These are phyloP conservation scores for Termitomyces sp. DNA, from an alignment of 768 basidiomycete genomes.

Conservation along the genomic window DNA sequence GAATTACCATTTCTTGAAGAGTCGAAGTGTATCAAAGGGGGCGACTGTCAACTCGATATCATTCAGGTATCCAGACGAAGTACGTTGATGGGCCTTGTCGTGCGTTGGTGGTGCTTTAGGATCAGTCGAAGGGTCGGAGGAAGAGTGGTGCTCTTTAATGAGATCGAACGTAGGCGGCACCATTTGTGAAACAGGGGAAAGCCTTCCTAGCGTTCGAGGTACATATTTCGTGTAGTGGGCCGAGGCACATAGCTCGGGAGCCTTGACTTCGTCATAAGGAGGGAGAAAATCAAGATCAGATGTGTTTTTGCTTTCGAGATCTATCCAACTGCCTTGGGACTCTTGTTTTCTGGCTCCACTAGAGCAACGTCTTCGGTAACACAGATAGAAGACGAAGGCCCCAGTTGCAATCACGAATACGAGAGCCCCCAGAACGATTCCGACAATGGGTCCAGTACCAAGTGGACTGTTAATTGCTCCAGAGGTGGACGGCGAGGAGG, in stretches of 20 bases:
- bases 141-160: conserved; percentile 5
- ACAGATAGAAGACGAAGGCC: conserved; percentile 12
- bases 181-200: not conserved
- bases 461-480: not conserved
- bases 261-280: not conserved
- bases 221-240: conserved; percentile 7
- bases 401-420: conserved; percentile 9
- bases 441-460: conserved; percentile 16
- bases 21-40: not conserved
- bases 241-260: not conserved
- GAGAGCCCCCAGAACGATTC: conserved; percentile 15
- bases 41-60: not conserved
- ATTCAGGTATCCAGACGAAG: not conserved
- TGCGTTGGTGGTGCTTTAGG: too few species aligned
- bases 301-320: conserved; percentile 9
- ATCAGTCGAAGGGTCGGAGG: conserved; percentile 8
- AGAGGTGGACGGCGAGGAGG: not conserved
- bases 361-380: not conserved
- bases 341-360: not conserved
- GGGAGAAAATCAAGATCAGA: not conserved
- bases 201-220: conserved; percentile 2
- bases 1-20: not conserved
- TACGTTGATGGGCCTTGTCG: not conserved
- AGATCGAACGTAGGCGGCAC: not conserved
- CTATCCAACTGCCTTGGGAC: conserved; percentile 1